A percentile compares a stretch with the other conserved stretches of the same genome.
Conservation (phyloP, 805 yeast genomes). For the Cyberlindnera maritima region DNA sequence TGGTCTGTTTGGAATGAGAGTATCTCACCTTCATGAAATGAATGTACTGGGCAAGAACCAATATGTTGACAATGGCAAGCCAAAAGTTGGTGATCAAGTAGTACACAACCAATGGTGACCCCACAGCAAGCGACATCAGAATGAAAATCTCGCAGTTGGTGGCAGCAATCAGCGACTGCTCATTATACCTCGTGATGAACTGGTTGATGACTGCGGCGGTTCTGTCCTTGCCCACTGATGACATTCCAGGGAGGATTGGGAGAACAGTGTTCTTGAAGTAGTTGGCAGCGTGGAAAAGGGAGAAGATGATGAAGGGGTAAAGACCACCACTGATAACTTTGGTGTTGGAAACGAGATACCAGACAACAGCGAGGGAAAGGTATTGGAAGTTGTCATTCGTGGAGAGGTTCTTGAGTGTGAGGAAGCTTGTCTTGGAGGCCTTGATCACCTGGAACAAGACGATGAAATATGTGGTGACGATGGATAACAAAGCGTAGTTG, state of each 20-base stretch:
- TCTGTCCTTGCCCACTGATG: slow-evolving; percentile 26
- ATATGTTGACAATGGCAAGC: slow-evolving; percentile 31
- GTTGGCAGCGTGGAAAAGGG: slow-evolving; percentile 60
- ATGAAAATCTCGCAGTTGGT: slow-evolving; percentile 46
- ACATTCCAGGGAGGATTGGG: slow-evolving; percentile 43
- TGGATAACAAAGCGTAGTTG: slow-evolving; percentile 44
- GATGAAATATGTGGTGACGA: slow-evolving; percentile 58
- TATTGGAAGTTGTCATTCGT: slow-evolving; percentile 63
- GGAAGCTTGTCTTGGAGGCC: slow-evolving; percentile 30
- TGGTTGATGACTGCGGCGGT: slow-evolving; percentile 29
- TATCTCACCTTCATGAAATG: slow-evolving; percentile 60
- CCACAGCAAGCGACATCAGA: slow-evolving; percentile 38
- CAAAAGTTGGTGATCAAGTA: slow-evolving; percentile 31
- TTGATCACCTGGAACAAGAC: slow-evolving; percentile 60
- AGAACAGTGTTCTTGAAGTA: slow-evolving; percentile 54
- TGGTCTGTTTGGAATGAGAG: slow-evolving; percentile 53
- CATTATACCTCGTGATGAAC: slow-evolving; percentile 40
- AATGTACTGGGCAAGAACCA: slow-evolving; percentile 44
- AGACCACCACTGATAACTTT: slow-evolving; percentile 45
- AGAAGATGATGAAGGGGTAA: slow-evolving; percentile 60
- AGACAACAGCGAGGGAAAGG: slow-evolving; percentile 42
- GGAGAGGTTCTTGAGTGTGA: slow-evolving; percentile 33
- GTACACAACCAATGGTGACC: slow-evolving; percentile 40
- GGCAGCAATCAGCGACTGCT: slow-evolving; percentile 41
- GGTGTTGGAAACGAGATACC: slow-evolving; percentile 42